These are phyloP conservation scores for Lachnellula subtilissima DNA, from an alignment of 2,329 filamentous ascomycete genomes.

Conservation along the genomic window DNA sequence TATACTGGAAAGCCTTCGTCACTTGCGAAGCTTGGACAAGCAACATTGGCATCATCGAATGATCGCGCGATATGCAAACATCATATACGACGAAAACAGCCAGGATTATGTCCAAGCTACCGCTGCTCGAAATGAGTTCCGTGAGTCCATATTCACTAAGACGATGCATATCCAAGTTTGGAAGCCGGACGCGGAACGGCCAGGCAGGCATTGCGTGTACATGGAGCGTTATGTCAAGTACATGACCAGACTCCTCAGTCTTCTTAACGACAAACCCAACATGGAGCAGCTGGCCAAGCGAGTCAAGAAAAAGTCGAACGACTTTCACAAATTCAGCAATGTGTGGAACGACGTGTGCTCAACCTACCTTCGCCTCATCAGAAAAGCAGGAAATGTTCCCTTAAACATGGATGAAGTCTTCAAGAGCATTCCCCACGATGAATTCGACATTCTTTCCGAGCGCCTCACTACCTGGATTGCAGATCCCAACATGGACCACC, in stretches of 20 bases:
- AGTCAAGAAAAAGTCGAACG: slow-evolving; percentile 58
- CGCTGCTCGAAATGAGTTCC: slow-evolving; percentile 60
- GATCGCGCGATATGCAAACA: slow-evolving; percentile 55
- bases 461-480: slow-evolving; percentile 56
- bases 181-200: slow-evolving; percentile 66
- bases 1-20: slow-evolving; percentile 41
- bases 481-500: slow-evolving; percentile 40
- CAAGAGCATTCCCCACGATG: slow-evolving; percentile 58
- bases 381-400: slow-evolving; percentile 50
- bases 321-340: slow-evolving; percentile 34
- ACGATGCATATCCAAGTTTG: slow-evolving; percentile 70
- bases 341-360: slow-evolving; percentile 29
- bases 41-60: slow-evolving; percentile 74
- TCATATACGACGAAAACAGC: slow-evolving; percentile 52
- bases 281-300: slow-evolving; percentile 60
- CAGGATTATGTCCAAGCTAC: slow-evolving; percentile 43
- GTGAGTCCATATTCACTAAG: slow-evolving; percentile 69
- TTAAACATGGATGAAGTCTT: slow-evolving; percentile 64
- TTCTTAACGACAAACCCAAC: slow-evolving; percentile 56
- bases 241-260: slow-evolving; percentile 56
- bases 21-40: slow-evolving; percentile 51
- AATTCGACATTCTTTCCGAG: slow-evolving; percentile 55
- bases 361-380: slow-evolving; percentile 43
- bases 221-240: slow-evolving; percentile 66
- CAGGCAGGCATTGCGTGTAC: slow-evolving; percentile 69